Evolutionary conservation across 148 eudicot genomes (phyloP), one percentile per base, ranked within the genome.

Genomic region (Rhododendron molle): DNA sequence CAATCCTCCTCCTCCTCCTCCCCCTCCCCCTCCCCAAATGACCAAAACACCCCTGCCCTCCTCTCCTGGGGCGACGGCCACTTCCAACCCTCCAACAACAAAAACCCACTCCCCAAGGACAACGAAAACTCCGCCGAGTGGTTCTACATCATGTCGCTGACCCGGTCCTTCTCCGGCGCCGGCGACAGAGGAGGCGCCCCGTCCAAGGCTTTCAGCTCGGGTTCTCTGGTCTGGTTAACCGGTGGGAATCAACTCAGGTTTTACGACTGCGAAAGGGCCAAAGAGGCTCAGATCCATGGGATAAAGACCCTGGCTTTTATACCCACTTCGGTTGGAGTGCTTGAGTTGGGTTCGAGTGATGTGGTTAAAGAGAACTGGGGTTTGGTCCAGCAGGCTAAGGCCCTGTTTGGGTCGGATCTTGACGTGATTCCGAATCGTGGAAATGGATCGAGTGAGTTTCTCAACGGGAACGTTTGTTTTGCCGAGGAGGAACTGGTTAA

Each of bases 31-130:
- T 60, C 50, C 54, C 9, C 76, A 30, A 30, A 30, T 71, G 85
- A 83, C 85, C 78, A 86, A 47, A 34, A 81, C 46, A 83, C 46
- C 60, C 76, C 88, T 7, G 49, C 88, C 74, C 80, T 88, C 80
- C 78, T 96, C 11, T 34, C 83, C 21, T 96, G 97, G 98, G 94
- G 85, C 6, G 97, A 92, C 73, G 99, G 99, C 77, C 89, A 93
- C 80, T 93, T 94, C 30, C 88, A 88, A 54, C 84, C 78, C 40
- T 7, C 84, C 36, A 80, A 60, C 36, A 80, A 82, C 26, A 87
- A 81, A 23, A 47, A 79, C 40, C 77, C 78, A 11, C 71, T 54
- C 2, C 56, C 79, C 1, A 77, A 5, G 12, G 84, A 79, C 0
- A 77, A 36, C 34, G 96, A 91, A 58, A 86, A 71, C 38, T 30